phyloP scores from a whole-genome alignment of 2,329 filamentous ascomycete genomes.

The Canariomyces notabilis region DNA sequence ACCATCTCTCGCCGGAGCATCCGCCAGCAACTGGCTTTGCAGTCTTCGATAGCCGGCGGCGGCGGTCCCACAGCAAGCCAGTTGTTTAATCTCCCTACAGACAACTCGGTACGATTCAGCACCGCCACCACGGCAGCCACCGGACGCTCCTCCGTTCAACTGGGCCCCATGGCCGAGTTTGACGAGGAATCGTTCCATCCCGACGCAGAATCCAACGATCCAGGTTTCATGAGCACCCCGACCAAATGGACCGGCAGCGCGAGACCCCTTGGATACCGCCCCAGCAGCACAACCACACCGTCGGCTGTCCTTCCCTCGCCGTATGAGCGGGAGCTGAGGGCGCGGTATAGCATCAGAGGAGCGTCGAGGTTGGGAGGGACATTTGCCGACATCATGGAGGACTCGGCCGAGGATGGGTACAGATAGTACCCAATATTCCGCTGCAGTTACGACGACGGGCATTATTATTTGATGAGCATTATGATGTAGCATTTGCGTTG shows the following conservation, averaged over 20 bases:
- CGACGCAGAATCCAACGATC: conserved; percentile 16
- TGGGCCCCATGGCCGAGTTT: conserved; percentile 24
- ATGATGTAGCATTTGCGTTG: too few relatives aligned
- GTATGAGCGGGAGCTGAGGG: conserved; percentile 22
- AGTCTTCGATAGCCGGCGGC: conserved; percentile 5
- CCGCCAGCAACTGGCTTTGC: conserved; percentile 14
- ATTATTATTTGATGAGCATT: too few relatives aligned
- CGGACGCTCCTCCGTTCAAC: not conserved
- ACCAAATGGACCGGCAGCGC: conserved; percentile 19
- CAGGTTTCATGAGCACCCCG: conserved; percentile 26
- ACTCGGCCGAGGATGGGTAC: conserved; percentile 15
- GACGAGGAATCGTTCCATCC: conserved; percentile 21
- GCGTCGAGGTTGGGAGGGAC: conserved; percentile 10
- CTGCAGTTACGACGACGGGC: too few relatives aligned
- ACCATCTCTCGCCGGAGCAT: conserved; percentile 19
- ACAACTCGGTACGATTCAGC: too few relatives aligned
- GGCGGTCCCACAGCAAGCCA: conserved; percentile 16
- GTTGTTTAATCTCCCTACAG: conserved; percentile 8
- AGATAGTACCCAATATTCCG: too few relatives aligned
- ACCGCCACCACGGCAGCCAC: not conserved
- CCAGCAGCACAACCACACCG: conserved; percentile 24
- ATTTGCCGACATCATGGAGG: conserved; percentile 26
- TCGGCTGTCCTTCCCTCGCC: conserved; percentile 24
- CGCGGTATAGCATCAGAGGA: conserved; percentile 11
- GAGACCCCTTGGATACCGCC: conserved; percentile 11